Evolutionary conservation across 352 stramenopile species (phyloP), one percentile per base, ranked within the genome.

Genomic region (Hyphochytrium catenoides): DNA sequence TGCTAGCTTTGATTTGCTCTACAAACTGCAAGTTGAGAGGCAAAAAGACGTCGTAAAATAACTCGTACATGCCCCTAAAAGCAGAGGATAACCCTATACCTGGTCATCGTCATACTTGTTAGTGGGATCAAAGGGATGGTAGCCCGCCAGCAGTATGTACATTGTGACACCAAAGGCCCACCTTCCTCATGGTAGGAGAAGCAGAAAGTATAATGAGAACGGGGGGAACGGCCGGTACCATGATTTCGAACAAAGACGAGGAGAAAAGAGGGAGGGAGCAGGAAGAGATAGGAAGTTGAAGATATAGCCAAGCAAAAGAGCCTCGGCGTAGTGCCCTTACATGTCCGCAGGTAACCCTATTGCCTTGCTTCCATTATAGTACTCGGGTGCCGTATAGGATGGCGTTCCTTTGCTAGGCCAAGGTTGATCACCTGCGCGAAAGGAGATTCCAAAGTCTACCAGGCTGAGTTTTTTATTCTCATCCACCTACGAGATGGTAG

Each of bases 361-460:
- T 24, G 18, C 37, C 32, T 38, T 26, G 32, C 32, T 8, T 12
- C n/a, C 32, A 79, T 34, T 4, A 63, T 77, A n/a, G n/a, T n/a
- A n/a, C 47, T 81, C 67, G 0, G 67, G 67, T 1, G 67, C 63
- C 3, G 61, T 61, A 23, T 81, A 81, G 14, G 63, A 63, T 27
- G 74, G 59, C 1, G 67, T 81, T 3, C 63, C 67, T 19, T 64
- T 75, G n/a, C n/a, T n/a, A n/a, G n/a, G n/a, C 18, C 75, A 48
- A 17, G 75, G 62, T 12, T 60, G 54, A 41, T 83, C 66, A 25
- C 56, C 62, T 18, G 68, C 72, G 7, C 65, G 65, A 47, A 82
- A 79, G 1, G 65, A 77, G 3, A 77, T 62, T 37, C 65, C 68
- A 50, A 82, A 82, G 53, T 82, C 68, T 29, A 77, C 67, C n/a